Conservation (phyloP, 148 eudicot species). For the Diospyros kaki region DNA sequence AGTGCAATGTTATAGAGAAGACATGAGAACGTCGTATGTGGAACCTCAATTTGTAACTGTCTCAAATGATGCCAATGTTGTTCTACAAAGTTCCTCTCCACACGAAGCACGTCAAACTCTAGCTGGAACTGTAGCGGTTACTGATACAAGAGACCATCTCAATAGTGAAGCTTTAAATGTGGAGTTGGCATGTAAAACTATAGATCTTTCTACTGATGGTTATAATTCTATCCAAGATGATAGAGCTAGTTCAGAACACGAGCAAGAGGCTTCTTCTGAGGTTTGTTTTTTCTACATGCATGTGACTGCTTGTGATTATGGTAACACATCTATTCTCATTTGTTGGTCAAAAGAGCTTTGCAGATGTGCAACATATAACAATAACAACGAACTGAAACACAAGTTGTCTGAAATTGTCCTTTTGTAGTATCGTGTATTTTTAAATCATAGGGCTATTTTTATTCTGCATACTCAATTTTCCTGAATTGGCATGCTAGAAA, state of each 20-base stretch:
- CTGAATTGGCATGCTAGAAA: background rate
- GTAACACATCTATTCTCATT: background rate
- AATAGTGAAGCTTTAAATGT: conserved; percentile 3
- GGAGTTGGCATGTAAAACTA: conserved; percentile 17
- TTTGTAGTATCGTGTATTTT: background rate
- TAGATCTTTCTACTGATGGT: conserved; percentile 1
- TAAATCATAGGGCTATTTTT: background rate
- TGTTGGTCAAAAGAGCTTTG: background rate
- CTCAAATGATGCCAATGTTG: conserved; percentile 1
- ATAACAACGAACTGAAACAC: background rate
- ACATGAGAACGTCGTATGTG: conserved; percentile 14
- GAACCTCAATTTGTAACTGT: conserved; percentile 24
- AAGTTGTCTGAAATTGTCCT: background rate
- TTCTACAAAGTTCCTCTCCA: conserved; percentile 1
- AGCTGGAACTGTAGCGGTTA: conserved; percentile 8
- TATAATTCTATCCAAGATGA: conserved; percentile 7
- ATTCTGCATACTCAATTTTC: background rate
- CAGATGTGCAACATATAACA: background rate
- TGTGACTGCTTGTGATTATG: background rate
- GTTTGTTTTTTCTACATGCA: conserved; percentile 21
- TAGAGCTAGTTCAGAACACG: conserved; percentile 12
- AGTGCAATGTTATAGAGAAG: conserved; percentile 21
- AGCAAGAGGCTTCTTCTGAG: conserved; percentile 22
- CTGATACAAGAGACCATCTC: conserved; percentile 14
- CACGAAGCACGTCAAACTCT: conserved; percentile 22